Evolutionary conservation across 164 flowering plant genomes (phyloP), one percentile per base, ranked within the genome.

Genomic region (Vitis riparia): DNA sequence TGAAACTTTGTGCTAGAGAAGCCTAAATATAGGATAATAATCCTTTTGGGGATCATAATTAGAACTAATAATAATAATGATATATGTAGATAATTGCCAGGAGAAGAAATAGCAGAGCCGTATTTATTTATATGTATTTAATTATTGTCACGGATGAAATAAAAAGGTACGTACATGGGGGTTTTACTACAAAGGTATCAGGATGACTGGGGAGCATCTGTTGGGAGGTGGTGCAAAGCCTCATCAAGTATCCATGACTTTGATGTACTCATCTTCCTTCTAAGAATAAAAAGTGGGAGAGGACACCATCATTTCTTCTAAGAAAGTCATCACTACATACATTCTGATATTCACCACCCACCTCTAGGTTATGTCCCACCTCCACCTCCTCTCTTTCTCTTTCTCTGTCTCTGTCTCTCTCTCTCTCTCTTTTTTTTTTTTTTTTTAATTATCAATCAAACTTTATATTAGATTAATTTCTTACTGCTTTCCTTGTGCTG

Each of bases 291-390:
- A 72, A 65, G 79, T 68, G 47, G 37, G 57, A 59, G 30, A 72
- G 32, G 63, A 73, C 74, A 73, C 61, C 65, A 77, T 77, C 76
- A 77, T 77, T 73, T 73, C 66, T 16, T 50, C 16, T 53, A 66
- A 69, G 76, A 73, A 77, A 77, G 75, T 15, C 3, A 62, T 51
- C 68, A 55, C 66, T 62, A 55, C 60, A 68, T 11, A 50, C 62
- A 32, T 16, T 62, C 63, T 55, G 51, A 61, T 59, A 61, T 55
- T 62, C 74, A 63, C 48, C 63, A 32, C 63, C 73, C 75, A 71
- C 79, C 44, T 17, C 70, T 32, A 17, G 47, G 50, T 51, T 50
- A 9, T 67, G 75, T 9, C 69, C 69, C 75, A 71, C 67, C 55
- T 23, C 51, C 51, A 52, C 10, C 59, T 53, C 65, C 16, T 57